These are phyloP conservation scores for Solanum gracilifrons DNA, from an alignment of 257 asterid species.

Conservation along the genomic window DNA sequence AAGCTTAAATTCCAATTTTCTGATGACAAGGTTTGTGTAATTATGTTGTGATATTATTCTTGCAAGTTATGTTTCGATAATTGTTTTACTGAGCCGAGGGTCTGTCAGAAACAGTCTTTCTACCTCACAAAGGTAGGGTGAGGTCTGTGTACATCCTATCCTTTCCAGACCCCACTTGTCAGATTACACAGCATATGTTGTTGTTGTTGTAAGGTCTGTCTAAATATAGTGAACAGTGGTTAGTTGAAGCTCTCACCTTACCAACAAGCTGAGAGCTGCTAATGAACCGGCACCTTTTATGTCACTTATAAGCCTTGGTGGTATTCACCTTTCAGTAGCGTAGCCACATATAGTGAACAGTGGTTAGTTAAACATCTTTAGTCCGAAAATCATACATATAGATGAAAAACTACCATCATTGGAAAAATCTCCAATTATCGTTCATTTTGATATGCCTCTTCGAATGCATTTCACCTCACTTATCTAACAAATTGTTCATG, in stretches of 20 bases:
- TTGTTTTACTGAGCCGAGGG: neutral
- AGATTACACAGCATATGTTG: no score
- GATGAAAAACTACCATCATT: neutral
- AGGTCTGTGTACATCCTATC: neutral
- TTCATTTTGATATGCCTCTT: neutral
- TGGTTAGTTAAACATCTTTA: neutral
- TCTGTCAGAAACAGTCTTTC: neutral
- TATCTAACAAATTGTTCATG: neutral
- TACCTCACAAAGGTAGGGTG: neutral
- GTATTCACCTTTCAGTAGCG: neutral
- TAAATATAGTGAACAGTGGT: neutral
- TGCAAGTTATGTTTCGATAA: neutral
- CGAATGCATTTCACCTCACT: neutral
- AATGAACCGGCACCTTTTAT: neutral
- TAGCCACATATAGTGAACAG: neutral
- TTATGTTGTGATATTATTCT: neutral
- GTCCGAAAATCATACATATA: neutral
- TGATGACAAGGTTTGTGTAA: conserved; percentile 34
- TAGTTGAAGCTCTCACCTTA: neutral
- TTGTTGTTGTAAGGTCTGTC: neutral
- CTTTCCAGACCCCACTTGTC: neutral
- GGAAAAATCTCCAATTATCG: neutral
- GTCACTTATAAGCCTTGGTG: neutral
- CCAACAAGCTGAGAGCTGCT: neutral
- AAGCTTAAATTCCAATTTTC: conserved; percentile 48